Base-by-base conservation (phyloP, 306 rosid genomes). In the Trifolium pratense region DNA sequence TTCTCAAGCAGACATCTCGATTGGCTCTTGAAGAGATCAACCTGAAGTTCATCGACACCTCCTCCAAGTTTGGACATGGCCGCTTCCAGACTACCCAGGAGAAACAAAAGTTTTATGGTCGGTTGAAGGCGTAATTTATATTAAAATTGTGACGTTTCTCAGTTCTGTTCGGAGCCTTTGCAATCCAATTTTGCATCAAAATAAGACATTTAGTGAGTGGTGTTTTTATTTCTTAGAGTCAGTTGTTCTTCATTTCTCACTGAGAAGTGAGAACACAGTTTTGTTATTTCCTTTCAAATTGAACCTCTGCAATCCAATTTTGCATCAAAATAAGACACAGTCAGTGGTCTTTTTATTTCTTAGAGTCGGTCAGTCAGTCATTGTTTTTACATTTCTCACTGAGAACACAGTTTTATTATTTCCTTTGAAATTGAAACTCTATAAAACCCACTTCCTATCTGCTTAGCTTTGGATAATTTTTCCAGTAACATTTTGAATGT, bases 11-110 rank as follows among this genome's bases (percentile, higher is more conserved):
- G 74, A 91, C 92, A 3, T 91, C 96, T 4, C 86, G 92, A 18
- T 69, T 86, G 55, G 89, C 97, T 43, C 57, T 86, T 59, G 97
- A 89, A 62, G 92, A 89, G 26, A 87, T 89, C 73, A 87, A 84
- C 39, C 77, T 87, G 57, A 91, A 89, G 86, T 91, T 91, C 77
- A 84, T 91, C 0, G 97, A 89, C 72, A 86, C 97, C 6, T 89
- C 96, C 0, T 91, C 97, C 34, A 89, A 91, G 53, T 89, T 87
- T 57, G 97, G 96, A n/a, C 97, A 91, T 63, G 97, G 96, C 3
- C 91, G 91, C 62, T 91, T 91, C 86, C 96, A 91, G 84, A 83
- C 91, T 10, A 71, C 80, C 3, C 79, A 81, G 68, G 97, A 91
- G 89, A 91, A 91, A 60, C 83, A 82, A 1, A 89, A 77, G 89